phyloP scores from a whole-genome alignment of 257 asterid species.

The Henckelia pumila region DNA sequence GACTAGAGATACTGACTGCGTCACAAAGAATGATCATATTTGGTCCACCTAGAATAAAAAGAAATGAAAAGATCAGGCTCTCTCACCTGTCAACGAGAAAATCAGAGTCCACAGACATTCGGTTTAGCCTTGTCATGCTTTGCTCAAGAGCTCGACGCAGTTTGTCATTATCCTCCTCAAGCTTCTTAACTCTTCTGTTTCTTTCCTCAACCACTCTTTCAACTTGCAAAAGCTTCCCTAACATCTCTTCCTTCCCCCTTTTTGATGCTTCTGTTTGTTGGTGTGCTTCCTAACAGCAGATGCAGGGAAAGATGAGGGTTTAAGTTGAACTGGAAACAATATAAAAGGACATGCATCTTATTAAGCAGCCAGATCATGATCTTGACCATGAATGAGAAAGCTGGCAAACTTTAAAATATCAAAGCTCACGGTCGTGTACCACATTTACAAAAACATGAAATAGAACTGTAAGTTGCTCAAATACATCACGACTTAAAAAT shows the following conservation, averaged over 20 bases:
- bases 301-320: constrained; percentile 16
- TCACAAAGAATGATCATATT: neutral
- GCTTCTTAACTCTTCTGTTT: constrained; percentile 69
- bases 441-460: constrained; percentile 3
- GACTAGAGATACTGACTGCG: neutral
- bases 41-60: constrained; percentile 7
- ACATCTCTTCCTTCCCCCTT: constrained; percentile 70
- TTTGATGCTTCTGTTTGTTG: constrained; percentile 51
- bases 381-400: constrained; percentile 4
- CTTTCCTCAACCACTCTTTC: constrained; percentile 68
- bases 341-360: neutral
- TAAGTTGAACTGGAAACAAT: neutral
- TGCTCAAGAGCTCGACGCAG: constrained; percentile 92
- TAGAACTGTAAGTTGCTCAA: neutral
- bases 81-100: constrained; percentile 93
- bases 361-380: constrained; percentile 3
- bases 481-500: constrained; percentile 3
- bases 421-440: constrained; percentile 2
- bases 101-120: constrained; percentile 99
- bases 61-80: constrained; percentile 10
- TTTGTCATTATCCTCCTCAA: constrained; percentile 93
- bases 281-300: constrained; percentile 65
- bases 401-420: neutral
- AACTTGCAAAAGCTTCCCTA: constrained; percentile 54
- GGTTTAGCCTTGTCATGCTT: constrained; percentile 93